A percentile compares a stretch with the other conserved stretches of the same genome.
phyloP scores from a whole-genome alignment of 306 rosid species.

The Ammopiptanthus mongolicus region DNA sequence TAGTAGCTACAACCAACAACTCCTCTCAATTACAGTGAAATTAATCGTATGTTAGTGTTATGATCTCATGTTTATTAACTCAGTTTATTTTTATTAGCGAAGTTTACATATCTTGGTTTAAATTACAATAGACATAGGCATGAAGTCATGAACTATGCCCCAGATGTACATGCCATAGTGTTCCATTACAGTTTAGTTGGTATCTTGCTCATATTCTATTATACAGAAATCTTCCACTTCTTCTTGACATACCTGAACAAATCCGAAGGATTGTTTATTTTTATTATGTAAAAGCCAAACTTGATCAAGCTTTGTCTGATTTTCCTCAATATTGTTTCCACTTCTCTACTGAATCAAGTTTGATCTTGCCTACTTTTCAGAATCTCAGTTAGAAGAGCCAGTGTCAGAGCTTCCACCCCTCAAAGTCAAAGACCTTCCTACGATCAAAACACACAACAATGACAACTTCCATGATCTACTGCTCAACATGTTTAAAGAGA shows the following conservation, averaged over 20 bases:
- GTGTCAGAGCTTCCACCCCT: slow-evolving; percentile 52
- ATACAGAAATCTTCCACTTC: not conserved
- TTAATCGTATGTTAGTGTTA: too few relatives aligned
- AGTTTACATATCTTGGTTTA: too few relatives aligned
- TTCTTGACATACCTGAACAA: not conserved
- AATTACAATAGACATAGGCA: too few relatives aligned
- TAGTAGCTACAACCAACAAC: not conserved
- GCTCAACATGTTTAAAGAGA: not conserved
- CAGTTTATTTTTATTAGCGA: too few relatives aligned
- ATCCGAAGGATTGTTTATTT: not conserved
- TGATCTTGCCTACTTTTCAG: slow-evolving; percentile 11
- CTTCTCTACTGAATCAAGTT: too few relatives aligned
- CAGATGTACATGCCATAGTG: too few relatives aligned
- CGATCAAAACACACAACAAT: not conserved
- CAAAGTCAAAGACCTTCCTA: slow-evolving; percentile 51
- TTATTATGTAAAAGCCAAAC: not conserved
- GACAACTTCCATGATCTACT: slow-evolving; percentile 11
- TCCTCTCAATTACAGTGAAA: not conserved
- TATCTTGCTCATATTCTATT: not conserved
- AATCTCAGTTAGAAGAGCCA: slow-evolving; percentile 32
- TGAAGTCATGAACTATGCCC: too few relatives aligned
- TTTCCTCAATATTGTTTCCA: too few relatives aligned
- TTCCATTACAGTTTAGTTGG: too few relatives aligned
- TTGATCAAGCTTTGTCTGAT: too few relatives aligned
- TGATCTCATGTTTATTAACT: too few relatives aligned